Conservation (phyloP, 2,329 filamentous ascomycete genomes). For the Diaporthe ampelina region DNA sequence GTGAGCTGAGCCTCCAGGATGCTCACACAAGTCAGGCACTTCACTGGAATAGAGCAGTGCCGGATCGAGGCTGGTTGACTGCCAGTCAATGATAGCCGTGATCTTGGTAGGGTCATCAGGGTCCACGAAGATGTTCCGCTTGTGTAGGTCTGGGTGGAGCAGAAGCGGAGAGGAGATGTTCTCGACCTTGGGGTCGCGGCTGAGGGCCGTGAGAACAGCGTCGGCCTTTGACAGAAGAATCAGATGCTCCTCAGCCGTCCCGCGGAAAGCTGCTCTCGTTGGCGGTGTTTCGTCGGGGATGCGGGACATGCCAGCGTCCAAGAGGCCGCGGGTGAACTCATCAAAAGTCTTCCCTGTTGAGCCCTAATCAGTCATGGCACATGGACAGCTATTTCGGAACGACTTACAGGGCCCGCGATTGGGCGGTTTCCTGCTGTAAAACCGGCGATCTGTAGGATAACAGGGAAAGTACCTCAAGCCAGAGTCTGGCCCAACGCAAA, state of each 20-base stretch:
- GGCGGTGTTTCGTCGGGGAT: neutral
- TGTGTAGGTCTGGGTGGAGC: slow-evolving; percentile 3
- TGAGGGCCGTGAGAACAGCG: neutral
- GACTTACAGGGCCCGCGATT: slow-evolving; percentile 11
- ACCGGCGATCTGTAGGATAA: neutral
- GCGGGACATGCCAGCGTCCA: slow-evolving; percentile 7
- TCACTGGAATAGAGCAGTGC: slow-evolving; percentile 6
- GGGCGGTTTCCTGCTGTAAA: neutral
- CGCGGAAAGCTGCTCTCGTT: neutral
- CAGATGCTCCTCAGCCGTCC: neutral
- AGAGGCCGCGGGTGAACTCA: neutral
- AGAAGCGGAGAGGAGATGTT: slow-evolving; percentile 14
- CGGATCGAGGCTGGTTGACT: neutral
- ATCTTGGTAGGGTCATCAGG: neutral
- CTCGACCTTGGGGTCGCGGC: slow-evolving; percentile 2
- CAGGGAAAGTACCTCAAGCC: neutral
- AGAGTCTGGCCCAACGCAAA: neutral
- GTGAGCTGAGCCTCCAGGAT: neutral
- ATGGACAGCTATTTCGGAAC: neutral
- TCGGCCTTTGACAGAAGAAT: neutral
- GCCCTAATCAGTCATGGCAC: neutral
- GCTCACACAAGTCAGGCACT: slow-evolving; percentile 11
- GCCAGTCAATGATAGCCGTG: slow-evolving; percentile 14
- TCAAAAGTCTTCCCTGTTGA: neutral
- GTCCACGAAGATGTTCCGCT: slow-evolving; percentile 9